These are phyloP conservation scores for Closterium sp. DNA, from an alignment of 139 green algal species.

Conservation along the genomic window DNA sequence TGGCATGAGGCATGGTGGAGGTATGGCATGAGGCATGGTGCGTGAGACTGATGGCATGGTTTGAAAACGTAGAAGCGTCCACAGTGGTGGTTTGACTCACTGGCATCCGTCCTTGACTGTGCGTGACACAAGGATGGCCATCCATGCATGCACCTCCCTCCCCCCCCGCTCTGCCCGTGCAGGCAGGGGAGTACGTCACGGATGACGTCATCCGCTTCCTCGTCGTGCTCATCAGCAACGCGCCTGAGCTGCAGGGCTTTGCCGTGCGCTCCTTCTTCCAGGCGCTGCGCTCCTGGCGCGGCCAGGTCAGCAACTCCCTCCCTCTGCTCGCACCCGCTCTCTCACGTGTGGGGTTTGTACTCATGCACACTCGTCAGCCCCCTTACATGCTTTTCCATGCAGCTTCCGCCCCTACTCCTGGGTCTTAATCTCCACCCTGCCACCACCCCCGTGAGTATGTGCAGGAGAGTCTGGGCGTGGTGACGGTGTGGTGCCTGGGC, in stretches of 20 bases:
- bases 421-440: no score
- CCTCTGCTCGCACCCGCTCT: no score
- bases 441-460: not conserved
- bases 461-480: constrained; percentile 59
- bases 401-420: no score
- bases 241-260: constrained; percentile 77
- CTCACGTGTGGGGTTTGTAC: no score
- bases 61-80: no score
- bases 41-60: no score
- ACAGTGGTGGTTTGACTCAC: not conserved
- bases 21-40: no score
- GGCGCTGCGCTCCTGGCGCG: constrained; percentile 14
- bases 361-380: no score
- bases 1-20: no score
- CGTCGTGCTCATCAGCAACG: constrained; percentile 83
- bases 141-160: not conserved
- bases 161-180: not conserved
- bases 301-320: constrained; percentile 30
- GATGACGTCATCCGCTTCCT: constrained; percentile 78
- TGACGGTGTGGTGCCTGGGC: constrained; percentile 80
- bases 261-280: constrained; percentile 50
- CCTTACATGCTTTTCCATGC: no score
- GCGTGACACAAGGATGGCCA: not conserved
- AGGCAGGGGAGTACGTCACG: constrained; percentile 59
- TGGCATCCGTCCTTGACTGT: not conserved